Base-by-base conservation (phyloP, 371 early-diverging fungal species). In the Parasitella parasitica region DNA sequence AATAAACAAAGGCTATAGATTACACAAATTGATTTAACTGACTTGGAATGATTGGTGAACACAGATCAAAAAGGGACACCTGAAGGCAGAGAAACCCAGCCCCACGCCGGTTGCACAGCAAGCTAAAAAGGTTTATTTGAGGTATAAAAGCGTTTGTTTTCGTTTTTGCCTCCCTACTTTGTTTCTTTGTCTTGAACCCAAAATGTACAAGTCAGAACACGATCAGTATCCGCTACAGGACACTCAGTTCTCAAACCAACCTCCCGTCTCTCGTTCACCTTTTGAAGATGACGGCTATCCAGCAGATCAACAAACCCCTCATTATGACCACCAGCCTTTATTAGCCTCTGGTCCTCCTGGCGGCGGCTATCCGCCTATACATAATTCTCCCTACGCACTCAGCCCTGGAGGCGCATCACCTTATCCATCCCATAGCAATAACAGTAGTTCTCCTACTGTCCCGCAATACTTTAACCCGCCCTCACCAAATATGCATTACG, bases 191-290 rank as follows among this genome's bases (percentile, higher is more conserved):
- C 20, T 30, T 37, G 13, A 43, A 27, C 24, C 13, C 26, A 46
- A 50, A 49, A 63, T 65, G 65, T 65, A 65, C 41, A 65, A 65
- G 41, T 46, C 65, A 36, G 73, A 70, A 32, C 65, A 67, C 26
- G 78, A 81, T 54, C 78, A 78, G 53, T 81, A 71, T 52, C 78
- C 78, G 41, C 70, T 81, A 64, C 71, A 76, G 27, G 80, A 80
- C 32, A 80, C 80, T 2, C 76, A 75, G 18, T 81, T 76, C 55
- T 63, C 73, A 6, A 66, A 76, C 13, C 81, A 75, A 46, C 73
- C 67, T 24, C 60, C 71, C 24, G 68, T 73, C 15, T 57, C 73
- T 18, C 63, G 63, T 12, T 72, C 76, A 7, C 81, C 81, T 11
- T 81, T 77, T 65, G 73, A 69, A 22, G 62, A 61, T 49, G 78